phyloP scores from a whole-genome alignment of 2,329 filamentous ascomycete species.

The Bipolaris victoriae region DNA sequence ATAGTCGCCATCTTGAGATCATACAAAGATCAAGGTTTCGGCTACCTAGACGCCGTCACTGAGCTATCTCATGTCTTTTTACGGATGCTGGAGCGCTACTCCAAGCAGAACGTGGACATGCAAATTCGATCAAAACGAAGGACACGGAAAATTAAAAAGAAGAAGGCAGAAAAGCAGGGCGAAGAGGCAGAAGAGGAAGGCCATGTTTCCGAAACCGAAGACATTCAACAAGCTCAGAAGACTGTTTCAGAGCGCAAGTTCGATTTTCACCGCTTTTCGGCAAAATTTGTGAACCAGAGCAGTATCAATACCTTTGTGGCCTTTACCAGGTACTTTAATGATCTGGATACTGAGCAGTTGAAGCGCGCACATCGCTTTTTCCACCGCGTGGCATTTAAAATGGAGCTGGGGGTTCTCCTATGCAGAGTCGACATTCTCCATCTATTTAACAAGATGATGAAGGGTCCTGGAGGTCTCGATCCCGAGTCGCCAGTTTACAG shows the following conservation, averaged over 20 bases:
- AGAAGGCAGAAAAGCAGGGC: constrained; percentile 54
- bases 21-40: constrained; percentile 94
- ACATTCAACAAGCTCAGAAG: constrained; percentile 72
- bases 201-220: constrained; percentile 64
- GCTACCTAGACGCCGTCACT: constrained; percentile 89
- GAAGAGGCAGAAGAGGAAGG: constrained; percentile 63
- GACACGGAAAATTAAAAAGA: constrained; percentile 74
- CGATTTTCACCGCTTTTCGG: constrained; percentile 83
- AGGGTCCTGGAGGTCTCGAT: constrained; percentile 80
- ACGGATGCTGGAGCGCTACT: constrained; percentile 88
- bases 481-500: constrained; percentile 70
- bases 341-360: constrained; percentile 78
- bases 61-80: constrained; percentile 92
- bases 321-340: constrained; percentile 79
- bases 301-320: constrained; percentile 88
- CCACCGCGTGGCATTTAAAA: constrained; percentile 92
- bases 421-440: constrained; percentile 91
- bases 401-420: constrained; percentile 85
- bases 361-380: constrained; percentile 95
- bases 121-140: constrained; percentile 84
- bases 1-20: constrained; percentile 78
- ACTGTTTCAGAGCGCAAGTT: constrained; percentile 86
- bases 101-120: constrained; percentile 92
- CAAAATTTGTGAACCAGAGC: constrained; percentile 80
- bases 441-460: constrained; percentile 88